Conservation (phyloP, 768 basidiomycete species). For the Boletus speciosus region DNA sequence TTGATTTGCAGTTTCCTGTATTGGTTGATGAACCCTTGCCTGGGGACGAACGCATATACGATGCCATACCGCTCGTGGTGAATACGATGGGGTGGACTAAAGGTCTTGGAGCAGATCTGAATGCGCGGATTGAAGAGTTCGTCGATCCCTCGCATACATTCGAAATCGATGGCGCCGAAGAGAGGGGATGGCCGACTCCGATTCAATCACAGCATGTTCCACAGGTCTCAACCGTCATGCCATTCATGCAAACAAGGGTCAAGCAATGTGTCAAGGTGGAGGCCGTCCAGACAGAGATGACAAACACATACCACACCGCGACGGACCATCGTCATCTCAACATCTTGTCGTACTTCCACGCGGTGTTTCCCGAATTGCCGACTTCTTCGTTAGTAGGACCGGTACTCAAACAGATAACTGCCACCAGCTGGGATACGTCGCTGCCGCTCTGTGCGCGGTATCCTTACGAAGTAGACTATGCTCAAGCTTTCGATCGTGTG, state of each 20-base stretch:
- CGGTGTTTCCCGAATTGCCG: slow-evolving; percentile 34
- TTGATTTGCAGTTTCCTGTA: slow-evolving; percentile 59
- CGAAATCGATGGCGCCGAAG: slow-evolving; percentile 21
- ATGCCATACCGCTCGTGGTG: slow-evolving; percentile 76
- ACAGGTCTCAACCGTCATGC: not conserved
- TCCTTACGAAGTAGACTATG: slow-evolving; percentile 71
- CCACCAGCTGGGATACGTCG: slow-evolving; percentile 59
- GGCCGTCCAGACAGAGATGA: slow-evolving; percentile 39
- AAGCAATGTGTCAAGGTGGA: slow-evolving; percentile 30
- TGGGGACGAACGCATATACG: slow-evolving; percentile 41
- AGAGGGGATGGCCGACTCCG: slow-evolving; percentile 19
- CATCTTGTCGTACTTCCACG: slow-evolving; percentile 78
- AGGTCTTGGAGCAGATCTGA: slow-evolving; percentile 84
- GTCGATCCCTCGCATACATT: slow-evolving; percentile 46
- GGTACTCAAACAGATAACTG: slow-evolving; percentile 35
- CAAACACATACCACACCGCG: slow-evolving; percentile 34
- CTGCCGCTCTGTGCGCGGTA: slow-evolving; percentile 62
- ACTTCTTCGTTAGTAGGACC: slow-evolving; percentile 11
- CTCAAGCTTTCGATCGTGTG: slow-evolving; percentile 56
- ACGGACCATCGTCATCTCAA: slow-evolving; percentile 69
- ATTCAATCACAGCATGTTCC: slow-evolving; percentile 5
- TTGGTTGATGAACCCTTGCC: slow-evolving; percentile 27
- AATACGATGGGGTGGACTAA: slow-evolving; percentile 99
- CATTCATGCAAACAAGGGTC: not conserved
- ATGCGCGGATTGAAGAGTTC: slow-evolving; percentile 62